These are phyloP conservation scores for Mycena metata DNA, from an alignment of 768 basidiomycete genomes.

Conservation along the genomic window DNA sequence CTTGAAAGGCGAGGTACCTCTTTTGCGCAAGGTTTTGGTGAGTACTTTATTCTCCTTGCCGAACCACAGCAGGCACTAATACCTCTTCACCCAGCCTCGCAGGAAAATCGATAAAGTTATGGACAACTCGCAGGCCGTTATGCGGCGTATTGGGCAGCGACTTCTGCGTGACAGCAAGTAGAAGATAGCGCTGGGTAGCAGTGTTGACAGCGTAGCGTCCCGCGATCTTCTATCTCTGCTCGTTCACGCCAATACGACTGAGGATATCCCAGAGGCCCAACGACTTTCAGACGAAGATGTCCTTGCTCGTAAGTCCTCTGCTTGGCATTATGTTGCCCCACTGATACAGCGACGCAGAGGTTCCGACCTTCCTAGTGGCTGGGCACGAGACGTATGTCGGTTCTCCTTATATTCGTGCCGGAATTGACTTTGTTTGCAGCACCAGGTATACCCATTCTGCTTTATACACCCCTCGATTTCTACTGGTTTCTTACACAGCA, in stretches of 20 bases:
- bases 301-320: too few species aligned
- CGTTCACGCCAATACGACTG: too few species aligned
- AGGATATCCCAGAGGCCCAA: too few species aligned
- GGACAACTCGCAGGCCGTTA: neutral
- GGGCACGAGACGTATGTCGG: conserved; percentile 3
- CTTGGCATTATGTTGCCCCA: too few species aligned
- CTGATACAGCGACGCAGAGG: too few species aligned
- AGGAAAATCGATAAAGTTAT: conserved; percentile 9
- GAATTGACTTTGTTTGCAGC: conserved; percentile 1
- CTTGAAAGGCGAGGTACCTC: neutral
- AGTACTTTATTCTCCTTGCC: neutral
- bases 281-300: too few species aligned
- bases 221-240: conserved; percentile 8
- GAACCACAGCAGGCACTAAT: too few species aligned
- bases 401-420: neutral
- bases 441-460: neutral
- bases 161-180: conserved; percentile 5
- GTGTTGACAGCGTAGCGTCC: neutral
- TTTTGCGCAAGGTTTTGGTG: neutral
- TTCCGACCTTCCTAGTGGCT: neutral
- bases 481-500: neutral
- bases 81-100: neutral
- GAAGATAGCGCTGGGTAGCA: neutral
- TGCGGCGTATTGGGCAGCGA: neutral
- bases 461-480: neutral